Evolutionary conservation across 208 protist species (phyloP).

Genomic region (Balamuthia mandrillaris): DNA sequence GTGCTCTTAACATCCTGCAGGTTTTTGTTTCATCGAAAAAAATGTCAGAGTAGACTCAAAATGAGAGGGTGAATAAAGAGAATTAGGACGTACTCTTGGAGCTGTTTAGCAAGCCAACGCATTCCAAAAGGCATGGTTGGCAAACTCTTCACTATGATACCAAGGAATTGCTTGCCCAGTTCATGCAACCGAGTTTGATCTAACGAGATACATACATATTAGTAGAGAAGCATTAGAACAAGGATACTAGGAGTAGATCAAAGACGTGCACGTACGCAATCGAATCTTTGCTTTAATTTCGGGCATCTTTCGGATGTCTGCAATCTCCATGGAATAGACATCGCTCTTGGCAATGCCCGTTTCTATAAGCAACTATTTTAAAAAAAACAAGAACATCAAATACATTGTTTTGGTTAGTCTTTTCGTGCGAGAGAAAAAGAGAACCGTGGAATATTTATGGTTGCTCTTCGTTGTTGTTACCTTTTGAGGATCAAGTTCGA

Average conservation of each 20-base stretch:
- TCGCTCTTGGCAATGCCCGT: constrained; percentile 6
- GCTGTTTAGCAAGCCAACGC: constrained; percentile 34
- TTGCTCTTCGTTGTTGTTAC: not conserved
- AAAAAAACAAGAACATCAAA: too few relatives aligned
- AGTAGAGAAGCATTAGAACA: not conserved
- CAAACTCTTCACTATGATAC: constrained; percentile 10
- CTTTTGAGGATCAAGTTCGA: constrained; percentile 24
- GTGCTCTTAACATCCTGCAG: not conserved
- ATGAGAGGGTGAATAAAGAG: not conserved
- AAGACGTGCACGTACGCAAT: not conserved
- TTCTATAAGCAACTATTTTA: constrained; percentile 30
- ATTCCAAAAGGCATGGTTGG: constrained; percentile 24
- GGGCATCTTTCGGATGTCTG: constrained; percentile 24
- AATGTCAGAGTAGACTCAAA: not conserved
- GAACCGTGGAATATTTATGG: not conserved
- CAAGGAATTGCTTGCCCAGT: constrained; percentile 20
- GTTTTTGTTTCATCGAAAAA: not conserved
- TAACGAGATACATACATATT: not conserved
- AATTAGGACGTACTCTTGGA: not conserved
- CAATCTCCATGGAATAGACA: constrained; percentile 31
- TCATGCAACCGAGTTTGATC: constrained; percentile 23
- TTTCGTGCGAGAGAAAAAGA: not conserved
- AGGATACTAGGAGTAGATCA: not conserved
- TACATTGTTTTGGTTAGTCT: too few relatives aligned
- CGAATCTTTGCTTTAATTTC: constrained; percentile 15